Evolutionary conservation across 805 yeast species (phyloP), one percentile per base, ranked within the genome.

Genomic region (Zygotorulaspora sp.): DNA sequence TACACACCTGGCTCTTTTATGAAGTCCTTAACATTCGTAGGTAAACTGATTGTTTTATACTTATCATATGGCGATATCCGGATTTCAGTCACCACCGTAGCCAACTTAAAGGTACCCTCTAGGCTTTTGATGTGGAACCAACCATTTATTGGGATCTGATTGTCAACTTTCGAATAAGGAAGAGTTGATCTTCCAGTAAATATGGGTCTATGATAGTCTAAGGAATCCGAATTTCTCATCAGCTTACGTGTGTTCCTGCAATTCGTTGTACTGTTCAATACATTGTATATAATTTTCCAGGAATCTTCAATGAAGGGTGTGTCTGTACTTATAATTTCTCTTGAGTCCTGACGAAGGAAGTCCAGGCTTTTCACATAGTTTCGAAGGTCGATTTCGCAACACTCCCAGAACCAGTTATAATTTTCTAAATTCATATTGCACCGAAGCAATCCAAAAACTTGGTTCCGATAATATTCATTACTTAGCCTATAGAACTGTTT

Each of bases 1-100:
- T 52, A 52, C 4, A 48, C 30, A 10, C 57, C 57, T 2, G 44
- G 40, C 20, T 42, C 43, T 25, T 39, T 48, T 12, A 52, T 47
- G 44, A 50, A 45, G 21, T 52, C 55, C 9, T 40, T 39, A 8
- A 50, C 35, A 17, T 47, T 44, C 3, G 44, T 38, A 5, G 37
- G 32, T 10, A 43, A 28, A 28, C 47, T 45, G 24, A 35, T 43
- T 29, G 45, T 40, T 25, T 46, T 43, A 13, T 40, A 41, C 7
- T 31, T 30, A 10, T 41, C 46, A 10, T 36, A 38, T 4, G 37
- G 39, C n/a, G 38, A 39, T 18, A 45, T 34, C 11, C 44, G 30
- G 10, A 50, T 19, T 21, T 44, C 49, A 1, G 55, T 50, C 12
- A 47, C 41, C 12, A 48, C 17, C 19, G 44, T 42, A 7, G 42